Evolutionary conservation across 1,284 basidiomycete species (phyloP), one percentile per base, ranked within the genome.

Genomic region (Gomphus bonarii): DNA sequence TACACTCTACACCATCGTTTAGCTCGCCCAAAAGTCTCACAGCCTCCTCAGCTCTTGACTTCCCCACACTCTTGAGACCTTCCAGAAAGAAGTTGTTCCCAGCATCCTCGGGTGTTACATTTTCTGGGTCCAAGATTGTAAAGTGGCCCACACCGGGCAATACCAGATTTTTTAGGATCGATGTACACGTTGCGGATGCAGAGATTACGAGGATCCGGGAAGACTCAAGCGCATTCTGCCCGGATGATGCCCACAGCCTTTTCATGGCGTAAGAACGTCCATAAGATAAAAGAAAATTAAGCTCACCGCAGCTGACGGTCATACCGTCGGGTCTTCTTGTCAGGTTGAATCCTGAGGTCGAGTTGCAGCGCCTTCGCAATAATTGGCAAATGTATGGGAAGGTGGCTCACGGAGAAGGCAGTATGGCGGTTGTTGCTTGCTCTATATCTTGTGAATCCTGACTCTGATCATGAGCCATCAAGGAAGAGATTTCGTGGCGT

Each of bases 61-160:
- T 86, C 9, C 91, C 93, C 55, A 97, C 76, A 63, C 86, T 89
- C 25, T 80, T 73, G 0, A 77, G 75, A 0, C 81, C 84, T 54
- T 91, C 82, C 25, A 99, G 76, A 73, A 99, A 99, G 75, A 98
- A 98, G 75, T 98, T 98, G 74, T 93, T 91, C 0, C 93, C 93
- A 0, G 92, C 83, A 65, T 99, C 95, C 52, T 84, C 80, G 3
- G 82, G 76, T 1, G 81, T 75, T 16, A 86, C 85, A 30, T 68
- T 64, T 1, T 72, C 68, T 47, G 79, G 70, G 63, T 95, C 93
- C 58, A 95, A 77, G 68, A 99, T 79, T 46, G 92, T 91, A 68
- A 97, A 95, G 66, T 88, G 80, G 20, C 94, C 91, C 60, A 97
- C 83, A 18, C 95, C 95, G 3, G 95, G 95, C 10, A 98, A 81